Evolutionary conservation across 345 rosid species (phyloP).

Genomic region (Ceriops tagal): DNA sequence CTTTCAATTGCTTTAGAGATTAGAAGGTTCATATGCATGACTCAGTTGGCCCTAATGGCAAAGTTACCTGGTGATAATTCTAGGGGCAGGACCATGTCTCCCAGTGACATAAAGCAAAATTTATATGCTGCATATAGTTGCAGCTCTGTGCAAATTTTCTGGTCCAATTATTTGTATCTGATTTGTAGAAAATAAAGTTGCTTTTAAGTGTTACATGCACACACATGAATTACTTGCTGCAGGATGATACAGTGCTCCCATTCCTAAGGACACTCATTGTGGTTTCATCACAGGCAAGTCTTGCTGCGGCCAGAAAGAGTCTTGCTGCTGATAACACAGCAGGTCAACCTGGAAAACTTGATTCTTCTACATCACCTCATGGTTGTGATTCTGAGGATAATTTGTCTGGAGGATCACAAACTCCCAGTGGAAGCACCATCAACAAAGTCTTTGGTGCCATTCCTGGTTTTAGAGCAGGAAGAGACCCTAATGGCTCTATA

Average conservation of each 20-base stretch:
- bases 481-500: slow-evolving; percentile 57
- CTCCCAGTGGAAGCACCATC: slow-evolving; percentile 60
- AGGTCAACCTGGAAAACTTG: slow-evolving; percentile 50
- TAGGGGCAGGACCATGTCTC: no score
- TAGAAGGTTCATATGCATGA: background rate
- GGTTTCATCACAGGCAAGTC: slow-evolving; percentile 53
- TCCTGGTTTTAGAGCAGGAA: slow-evolving; percentile 40
- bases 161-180: no score
- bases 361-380: slow-evolving; percentile 50
- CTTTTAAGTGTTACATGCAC: no score
- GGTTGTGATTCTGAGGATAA: slow-evolving; percentile 72
- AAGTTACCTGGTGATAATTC: background rate
- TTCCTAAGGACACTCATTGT: background rate
- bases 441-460: slow-evolving; percentile 33
- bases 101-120: no score
- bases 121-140: no score
- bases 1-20: background rate
- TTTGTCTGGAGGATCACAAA: slow-evolving; percentile 49
- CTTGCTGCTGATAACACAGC: slow-evolving; percentile 52
- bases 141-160: no score
- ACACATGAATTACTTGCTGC: background rate
- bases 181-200: no score
- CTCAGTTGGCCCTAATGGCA: background rate
- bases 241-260: slow-evolving; percentile 3
- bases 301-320: slow-evolving; percentile 72